phyloP scores from a whole-genome alignment of 1,139 yeast species.

The Taphrina wiesneri region DNA sequence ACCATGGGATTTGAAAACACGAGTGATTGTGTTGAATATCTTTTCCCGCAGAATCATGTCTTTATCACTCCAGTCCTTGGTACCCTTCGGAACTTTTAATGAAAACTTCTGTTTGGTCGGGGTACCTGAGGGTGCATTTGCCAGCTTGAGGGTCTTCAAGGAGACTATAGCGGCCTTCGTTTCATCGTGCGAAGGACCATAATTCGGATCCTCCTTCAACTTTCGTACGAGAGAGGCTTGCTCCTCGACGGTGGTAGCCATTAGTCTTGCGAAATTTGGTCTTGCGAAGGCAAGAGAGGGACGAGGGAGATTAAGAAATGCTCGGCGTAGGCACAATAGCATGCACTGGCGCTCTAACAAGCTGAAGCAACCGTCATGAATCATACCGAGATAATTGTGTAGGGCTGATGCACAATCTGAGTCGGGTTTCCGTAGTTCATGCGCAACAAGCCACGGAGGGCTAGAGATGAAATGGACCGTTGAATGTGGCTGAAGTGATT shows the following conservation, averaged over 20 bases:
- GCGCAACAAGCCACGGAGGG: background rate
- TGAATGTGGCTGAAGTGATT: background rate
- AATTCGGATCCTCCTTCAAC: slow-evolving; percentile 22
- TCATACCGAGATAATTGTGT: background rate
- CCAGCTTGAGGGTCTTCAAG: slow-evolving; percentile 11
- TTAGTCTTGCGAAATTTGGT: background rate
- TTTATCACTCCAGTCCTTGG: slow-evolving; percentile 91
- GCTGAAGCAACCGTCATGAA: background rate
- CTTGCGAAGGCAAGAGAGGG: background rate
- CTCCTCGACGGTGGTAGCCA: slow-evolving; percentile 21
- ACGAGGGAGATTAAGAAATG: background rate
- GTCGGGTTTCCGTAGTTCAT: background rate
- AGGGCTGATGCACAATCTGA: background rate
- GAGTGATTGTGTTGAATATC: slow-evolving; percentile 69
- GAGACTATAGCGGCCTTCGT: slow-evolving; percentile 22
- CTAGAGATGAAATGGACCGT: background rate
- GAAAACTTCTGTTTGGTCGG: slow-evolving; percentile 11
- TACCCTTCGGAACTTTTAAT: slow-evolving; percentile 32
- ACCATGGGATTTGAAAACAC: slow-evolving; percentile 88
- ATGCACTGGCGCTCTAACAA: background rate
- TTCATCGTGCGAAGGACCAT: slow-evolving; percentile 28
- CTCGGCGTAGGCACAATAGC: slow-evolving; percentile 7
- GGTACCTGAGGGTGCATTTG: background rate
- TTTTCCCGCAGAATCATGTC: slow-evolving; percentile 95
- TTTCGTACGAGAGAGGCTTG: slow-evolving; percentile 22